phyloP scores from a whole-genome alignment of 2,329 filamentous ascomycete species.

The Talaromyces albobiverticillius region DNA sequence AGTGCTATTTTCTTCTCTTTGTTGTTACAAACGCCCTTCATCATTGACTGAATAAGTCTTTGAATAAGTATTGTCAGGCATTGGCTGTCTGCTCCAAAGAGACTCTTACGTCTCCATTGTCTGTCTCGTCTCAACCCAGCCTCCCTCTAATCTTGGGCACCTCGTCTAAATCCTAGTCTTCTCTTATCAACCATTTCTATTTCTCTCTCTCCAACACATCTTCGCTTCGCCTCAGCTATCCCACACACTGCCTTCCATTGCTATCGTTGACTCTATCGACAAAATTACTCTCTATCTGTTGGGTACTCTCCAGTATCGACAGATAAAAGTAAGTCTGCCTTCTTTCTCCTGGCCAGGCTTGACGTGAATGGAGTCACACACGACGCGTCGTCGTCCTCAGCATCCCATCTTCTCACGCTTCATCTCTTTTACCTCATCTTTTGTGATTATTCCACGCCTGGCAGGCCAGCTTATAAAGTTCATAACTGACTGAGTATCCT shows the following conservation, averaged over 20 bases:
- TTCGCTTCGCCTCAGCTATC: neutral
- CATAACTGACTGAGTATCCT: neutral
- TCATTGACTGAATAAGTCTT: neutral
- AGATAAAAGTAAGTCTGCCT: neutral
- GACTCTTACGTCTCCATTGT: neutral
- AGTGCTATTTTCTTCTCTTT: neutral
- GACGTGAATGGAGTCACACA: no score
- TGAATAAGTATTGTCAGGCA: neutral
- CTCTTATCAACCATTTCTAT: neutral
- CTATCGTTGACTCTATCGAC: neutral
- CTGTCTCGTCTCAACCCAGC: neutral
- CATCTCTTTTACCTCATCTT: neutral
- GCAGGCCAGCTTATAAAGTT: no score
- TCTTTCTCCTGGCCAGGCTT: neutral
- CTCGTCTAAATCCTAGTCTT: neutral
- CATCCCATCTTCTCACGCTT: neutral
- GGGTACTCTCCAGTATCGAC: neutral
- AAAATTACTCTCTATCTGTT: neutral
- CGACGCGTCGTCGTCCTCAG: no score
- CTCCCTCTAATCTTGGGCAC: no score
- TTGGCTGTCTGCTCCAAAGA: neutral
- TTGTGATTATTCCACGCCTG: neutral
- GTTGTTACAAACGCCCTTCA: neutral
- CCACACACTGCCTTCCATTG: neutral
- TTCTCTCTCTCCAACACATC: neutral